Base-by-base conservation (phyloP, 805 yeast genomes). In the Blastobotrys americana region DNA sequence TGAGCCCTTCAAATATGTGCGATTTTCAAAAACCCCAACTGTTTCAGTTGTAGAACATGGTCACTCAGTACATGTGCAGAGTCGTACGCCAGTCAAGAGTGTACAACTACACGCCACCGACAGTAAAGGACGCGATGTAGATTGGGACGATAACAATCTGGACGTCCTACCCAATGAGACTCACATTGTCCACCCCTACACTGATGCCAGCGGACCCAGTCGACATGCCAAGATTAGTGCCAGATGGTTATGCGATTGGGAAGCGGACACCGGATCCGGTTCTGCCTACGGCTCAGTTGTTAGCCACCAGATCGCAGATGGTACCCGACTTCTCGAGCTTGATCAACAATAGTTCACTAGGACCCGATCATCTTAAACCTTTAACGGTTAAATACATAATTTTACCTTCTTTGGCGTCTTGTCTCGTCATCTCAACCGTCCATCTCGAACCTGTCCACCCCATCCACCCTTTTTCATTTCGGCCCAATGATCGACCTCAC, bases 1-100 rank as follows among this genome's bases (percentile, higher is more conserved):
- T 5, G 51, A 47, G 31, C 44, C 44, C 9, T 31, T 41, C 33
- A 41, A 41, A 23, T 44, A 41, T 31, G 43, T 47, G 22, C 34
- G 41, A 35, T 44, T 47, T 28, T 34, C 45, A 20, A 40, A 41
- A 13, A 5, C 39, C 8, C 37, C 42, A 6, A 4, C 4, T 4
- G 33, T 39, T 16, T 17, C 17, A 5, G 37, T 39, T 9, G 9
- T 9, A 4, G 21, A 19, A 4, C 4, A 28, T 4, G 18, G 9
- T 8, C 18, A 18, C 18, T n/a, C 8, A 4, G 9, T 8, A 8
- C 5, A 15, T 8, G 21, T 39, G 13, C 9, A 8, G 3, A 28
- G 21, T 6, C n/a, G 19, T 3, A 18, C 42, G 10, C 4, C n/a
- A n/a, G 42, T 31, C 4, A 39, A 23, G 42, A 35, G 34, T 4